Evolutionary conservation across 2,329 filamentous ascomycete species (phyloP), one percentile per base, ranked within the genome.

Genomic region (Aquanectria penicillioides): DNA sequence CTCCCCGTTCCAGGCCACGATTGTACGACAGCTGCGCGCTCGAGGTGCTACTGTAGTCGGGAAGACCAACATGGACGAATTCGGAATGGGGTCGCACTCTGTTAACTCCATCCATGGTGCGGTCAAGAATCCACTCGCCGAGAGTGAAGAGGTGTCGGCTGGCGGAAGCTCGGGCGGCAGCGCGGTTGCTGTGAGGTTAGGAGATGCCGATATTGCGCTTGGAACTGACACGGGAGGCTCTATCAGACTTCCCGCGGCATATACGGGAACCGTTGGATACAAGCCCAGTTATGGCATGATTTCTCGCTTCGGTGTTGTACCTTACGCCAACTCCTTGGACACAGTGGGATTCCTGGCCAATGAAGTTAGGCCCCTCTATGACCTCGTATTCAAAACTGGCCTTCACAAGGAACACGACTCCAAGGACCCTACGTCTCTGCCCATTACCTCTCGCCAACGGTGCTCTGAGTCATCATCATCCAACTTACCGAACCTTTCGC

Each of bases 191-290:
- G 92, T 98, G 31, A 87, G 85, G 17, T 81, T 83, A 1, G 84
- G 84, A 18, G 78, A 81, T 4, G 83, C 80, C 1, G 79, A 85
- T 22, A 56, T 87, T 31, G 93, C 93, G 7, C 78, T 99, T 23
- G 95, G 95, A 15, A 98, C 95, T 17, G 95, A 99, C 73, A 99
- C 94, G 0, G 94, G 94, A 64, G 94, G 94, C 12, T 96, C 92
- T 2, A 90, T 97, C 44, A 84, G 94, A 57, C 82, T 97, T 44
- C 94, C 94, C 0, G 94, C 94, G 12, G 92, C 94, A 2, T 97
- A 96, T 73, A 93, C 90, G 8, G 91, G 91, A 4, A 84, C 89
- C 1, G 83, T 94, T 13, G 94, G 94, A 0, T 97, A 94, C 77
- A 97, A 97, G 75, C 94, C 94, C 2, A 95, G 91, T 23, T 97